phyloP scores from a whole-genome alignment of 2,329 filamentous ascomycete species.

The Aspergillus pseudoterreus region DNA sequence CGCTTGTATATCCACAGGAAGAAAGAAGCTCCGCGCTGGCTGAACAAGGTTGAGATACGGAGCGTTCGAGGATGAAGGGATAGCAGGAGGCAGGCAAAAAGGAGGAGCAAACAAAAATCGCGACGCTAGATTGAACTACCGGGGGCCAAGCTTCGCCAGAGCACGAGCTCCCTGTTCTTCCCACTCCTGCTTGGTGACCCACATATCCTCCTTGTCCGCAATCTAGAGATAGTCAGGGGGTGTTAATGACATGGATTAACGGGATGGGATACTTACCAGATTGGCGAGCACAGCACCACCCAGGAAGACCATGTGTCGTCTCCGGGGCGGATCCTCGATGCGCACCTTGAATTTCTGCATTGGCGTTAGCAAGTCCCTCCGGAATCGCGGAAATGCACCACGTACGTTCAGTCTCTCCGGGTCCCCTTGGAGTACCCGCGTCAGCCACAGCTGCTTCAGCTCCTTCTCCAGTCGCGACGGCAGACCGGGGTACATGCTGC shows the following conservation, averaged over 20 bases:
- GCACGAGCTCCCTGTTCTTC: constrained; percentile 81
- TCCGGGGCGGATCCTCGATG: constrained; percentile 93
- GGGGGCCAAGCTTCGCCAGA: constrained; percentile 87
- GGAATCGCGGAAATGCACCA: not conserved
- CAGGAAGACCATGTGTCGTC: constrained; percentile 99
- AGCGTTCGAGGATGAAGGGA: constrained; percentile 6
- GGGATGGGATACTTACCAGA: constrained; percentile 55
- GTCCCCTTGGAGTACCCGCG: constrained; percentile 82
- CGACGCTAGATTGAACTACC: constrained; percentile 48
- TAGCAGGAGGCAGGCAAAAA: not conserved
- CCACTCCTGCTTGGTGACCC: constrained; percentile 97
- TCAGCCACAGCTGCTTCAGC: constrained; percentile 97
- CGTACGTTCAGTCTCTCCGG: constrained; percentile 77
- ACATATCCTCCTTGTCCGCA: constrained; percentile 98
- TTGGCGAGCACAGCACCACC: constrained; percentile 95
- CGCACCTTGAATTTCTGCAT: constrained; percentile 93
- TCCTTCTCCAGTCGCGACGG: constrained; percentile 96
- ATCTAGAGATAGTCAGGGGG: constrained; percentile 51
- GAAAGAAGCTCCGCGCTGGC: not conserved
- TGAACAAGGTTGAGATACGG: not conserved
- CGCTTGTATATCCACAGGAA: constrained; percentile 1
- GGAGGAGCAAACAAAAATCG: not conserved
- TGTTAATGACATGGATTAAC: not conserved
- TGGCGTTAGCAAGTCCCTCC: constrained; percentile 5
- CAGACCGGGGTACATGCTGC: constrained; percentile 97